Base-by-base conservation (phyloP, 2,329 filamentous ascomycete genomes). In the Ceratocystis papillata region DNA sequence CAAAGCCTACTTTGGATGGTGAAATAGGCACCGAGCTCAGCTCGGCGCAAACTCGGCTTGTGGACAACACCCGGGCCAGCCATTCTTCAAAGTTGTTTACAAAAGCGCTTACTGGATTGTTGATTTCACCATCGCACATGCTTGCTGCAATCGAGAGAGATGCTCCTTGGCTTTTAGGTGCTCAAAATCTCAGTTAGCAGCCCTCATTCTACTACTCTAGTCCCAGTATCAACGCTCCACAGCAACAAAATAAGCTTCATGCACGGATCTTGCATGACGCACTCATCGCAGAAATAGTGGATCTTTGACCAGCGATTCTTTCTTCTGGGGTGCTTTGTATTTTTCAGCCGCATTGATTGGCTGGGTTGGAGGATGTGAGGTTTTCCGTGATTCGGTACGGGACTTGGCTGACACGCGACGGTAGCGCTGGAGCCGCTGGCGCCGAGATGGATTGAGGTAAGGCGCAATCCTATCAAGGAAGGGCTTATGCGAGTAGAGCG, bases 131-230 rank as follows among this genome's bases (percentile, higher is more conserved):
- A 10, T n/a, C 25, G 3, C 10, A 46, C 33, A 62, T 65, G 64
- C 20, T 65, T 48, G n/a, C 55, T 10, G 55, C 64, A 17, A 65
- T 65, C 15, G 64, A 65, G 61, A 60, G 25, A 45, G 44, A 61
- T 10, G 64, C 64, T 28, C 50, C 64, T 15, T 65, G 64, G 64
- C 28, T 65, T 33, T 59, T 65, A 37, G 64, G 64, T 5, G 62
- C 12, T 15, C 8, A 17, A 41, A 2, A 41, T 8, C 15, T 45
- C 10, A 20, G 10, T 15, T 33, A 48, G 4, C 6, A 63, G 44
- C 22, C 8, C 22, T 33, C 12, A 41, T 50, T 30, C 2, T 30
- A 15, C 30, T 10, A 20, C 28, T 17, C 22, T 53, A 53, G 48
- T 22, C 48, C 20, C n/a, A 15, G 25, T 25, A 15, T 53, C 48